A percentile compares a stretch with the other conserved stretches of the same genome.
These are phyloP conservation scores for Diaporthe longicolla DNA, from an alignment of 2,329 filamentous ascomycete species.

Conservation along the genomic window DNA sequence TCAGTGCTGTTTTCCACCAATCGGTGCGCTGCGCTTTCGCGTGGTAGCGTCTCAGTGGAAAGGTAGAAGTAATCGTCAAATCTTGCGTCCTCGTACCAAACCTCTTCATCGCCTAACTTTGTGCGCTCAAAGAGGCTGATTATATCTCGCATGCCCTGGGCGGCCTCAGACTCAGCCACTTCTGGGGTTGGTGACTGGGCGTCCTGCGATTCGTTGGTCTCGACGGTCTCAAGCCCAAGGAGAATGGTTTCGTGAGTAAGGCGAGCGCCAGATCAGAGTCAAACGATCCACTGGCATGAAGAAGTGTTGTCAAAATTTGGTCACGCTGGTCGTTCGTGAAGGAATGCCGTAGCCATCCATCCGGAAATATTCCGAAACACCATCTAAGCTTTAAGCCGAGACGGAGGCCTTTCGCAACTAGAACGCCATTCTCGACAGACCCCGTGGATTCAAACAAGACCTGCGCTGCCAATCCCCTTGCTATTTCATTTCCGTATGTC, in stretches of 20 bases:
- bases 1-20: background rate
- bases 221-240: background rate
- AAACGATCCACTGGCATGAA: background rate
- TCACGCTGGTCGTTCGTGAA: background rate
- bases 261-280: background rate
- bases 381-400: too few relatives aligned
- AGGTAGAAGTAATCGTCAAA: background rate
- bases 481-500: too few relatives aligned
- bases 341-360: background rate
- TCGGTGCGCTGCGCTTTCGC: background rate
- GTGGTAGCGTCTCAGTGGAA: background rate
- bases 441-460: too few relatives aligned
- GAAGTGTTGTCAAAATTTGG: background rate
- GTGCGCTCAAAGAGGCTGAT: background rate
- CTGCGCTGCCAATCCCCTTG: too few relatives aligned
- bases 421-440: too few relatives aligned
- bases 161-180: background rate
- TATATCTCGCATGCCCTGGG: background rate
- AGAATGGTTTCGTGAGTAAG: background rate
- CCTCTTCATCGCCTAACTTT: background rate
- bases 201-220: background rate
- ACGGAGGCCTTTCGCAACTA: too few relatives aligned
- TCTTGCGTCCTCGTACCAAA: background rate
- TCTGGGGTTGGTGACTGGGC: background rate
- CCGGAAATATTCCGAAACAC: background rate